Evolutionary conservation across 2,329 filamentous ascomycete genomes (phyloP).

Genomic region (Plectosphaerella plurivora): DNA sequence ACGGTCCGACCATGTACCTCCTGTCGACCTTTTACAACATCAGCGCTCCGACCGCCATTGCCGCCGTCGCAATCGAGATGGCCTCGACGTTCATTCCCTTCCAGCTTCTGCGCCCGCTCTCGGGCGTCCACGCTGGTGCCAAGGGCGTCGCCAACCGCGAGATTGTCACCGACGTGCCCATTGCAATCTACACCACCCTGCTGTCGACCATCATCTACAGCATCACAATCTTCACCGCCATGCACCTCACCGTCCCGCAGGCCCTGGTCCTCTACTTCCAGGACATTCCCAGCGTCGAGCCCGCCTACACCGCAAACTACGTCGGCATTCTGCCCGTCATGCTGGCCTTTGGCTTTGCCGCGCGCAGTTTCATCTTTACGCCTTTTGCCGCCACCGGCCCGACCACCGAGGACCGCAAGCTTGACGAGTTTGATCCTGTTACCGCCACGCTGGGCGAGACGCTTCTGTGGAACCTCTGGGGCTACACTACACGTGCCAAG

Average conservation of each 20-base stretch:
- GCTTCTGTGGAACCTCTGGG: constrained; percentile 68
- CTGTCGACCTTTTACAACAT: constrained; percentile 74
- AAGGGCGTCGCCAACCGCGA: constrained; percentile 52
- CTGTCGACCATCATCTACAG: constrained; percentile 72
- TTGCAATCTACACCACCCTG: constrained; percentile 60
- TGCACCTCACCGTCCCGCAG: constrained; percentile 65
- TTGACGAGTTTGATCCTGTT: constrained; percentile 56
- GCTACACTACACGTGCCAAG: constrained; percentile 58
- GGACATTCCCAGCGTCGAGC: constrained; percentile 63
- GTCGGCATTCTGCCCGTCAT: constrained; percentile 56
- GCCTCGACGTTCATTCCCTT: constrained; percentile 70
- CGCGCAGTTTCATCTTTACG: constrained; percentile 73
- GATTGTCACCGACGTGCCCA: constrained; percentile 58
- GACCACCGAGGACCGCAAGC: constrained; percentile 42
- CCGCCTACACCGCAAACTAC: constrained; percentile 61
- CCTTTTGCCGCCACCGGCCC: constrained; percentile 54
- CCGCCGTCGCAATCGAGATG: constrained; percentile 64
- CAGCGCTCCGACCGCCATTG: constrained; percentile 52
- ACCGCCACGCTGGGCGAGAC: constrained; percentile 66
- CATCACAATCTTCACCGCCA: constrained; percentile 65
- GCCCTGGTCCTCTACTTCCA: constrained; percentile 73
- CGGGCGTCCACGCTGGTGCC: constrained; percentile 56
- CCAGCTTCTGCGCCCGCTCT: constrained; percentile 64
- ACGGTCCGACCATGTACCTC: constrained; percentile 73
- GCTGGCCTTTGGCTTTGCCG: constrained; percentile 60